These are phyloP conservation scores for Leccinum griseonigrum DNA, from an alignment of 1,284 basidiomycete genomes.

Conservation along the genomic window DNA sequence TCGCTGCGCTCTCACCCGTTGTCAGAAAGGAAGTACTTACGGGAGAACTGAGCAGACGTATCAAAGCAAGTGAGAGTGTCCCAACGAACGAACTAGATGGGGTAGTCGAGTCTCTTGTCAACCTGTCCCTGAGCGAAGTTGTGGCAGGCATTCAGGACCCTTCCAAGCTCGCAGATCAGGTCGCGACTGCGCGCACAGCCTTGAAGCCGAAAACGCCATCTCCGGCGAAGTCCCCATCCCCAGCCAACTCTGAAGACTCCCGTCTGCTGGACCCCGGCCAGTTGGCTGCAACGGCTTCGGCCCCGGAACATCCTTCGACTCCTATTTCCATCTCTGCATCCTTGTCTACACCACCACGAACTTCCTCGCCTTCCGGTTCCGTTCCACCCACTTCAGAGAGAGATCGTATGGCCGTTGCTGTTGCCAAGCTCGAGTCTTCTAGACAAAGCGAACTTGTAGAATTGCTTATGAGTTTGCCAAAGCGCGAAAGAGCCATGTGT, in stretches of 20 bases:
- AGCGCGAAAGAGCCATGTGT: slow-evolving; percentile 86
- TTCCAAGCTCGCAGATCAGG: slow-evolving; percentile 59
- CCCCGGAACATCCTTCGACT: slow-evolving; percentile 79
- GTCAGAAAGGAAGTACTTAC: slow-evolving; percentile 81
- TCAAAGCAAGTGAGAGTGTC: slow-evolving; percentile 56
- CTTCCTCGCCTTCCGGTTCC: slow-evolving; percentile 76
- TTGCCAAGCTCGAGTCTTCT: slow-evolving; percentile 58
- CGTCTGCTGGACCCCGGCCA: slow-evolving; percentile 57
- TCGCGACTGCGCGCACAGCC: slow-evolving; percentile 46
- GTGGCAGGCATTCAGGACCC: slow-evolving; percentile 73
- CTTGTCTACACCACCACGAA: slow-evolving; percentile 72
- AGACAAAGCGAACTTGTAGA: slow-evolving; percentile 65
- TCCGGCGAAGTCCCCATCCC: slow-evolving; percentile 45
- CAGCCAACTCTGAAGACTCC: slow-evolving; percentile 60
- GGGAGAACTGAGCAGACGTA: slow-evolving; percentile 74
- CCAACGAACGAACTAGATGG: slow-evolving; percentile 54
- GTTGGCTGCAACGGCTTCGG: slow-evolving; percentile 70
- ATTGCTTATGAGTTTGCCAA: slow-evolving; percentile 79
- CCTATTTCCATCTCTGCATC: slow-evolving; percentile 74
- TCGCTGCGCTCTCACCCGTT: slow-evolving; percentile 75
- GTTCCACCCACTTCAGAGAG: slow-evolving; percentile 68
- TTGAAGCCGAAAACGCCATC: slow-evolving; percentile 44
- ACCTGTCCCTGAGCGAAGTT: slow-evolving; percentile 70
- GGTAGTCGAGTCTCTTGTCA: slow-evolving; percentile 68
- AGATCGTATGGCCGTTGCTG: slow-evolving; percentile 71